Base-by-base conservation (phyloP, 208 protist species). In the Trypanosoma cruzi region DNA sequence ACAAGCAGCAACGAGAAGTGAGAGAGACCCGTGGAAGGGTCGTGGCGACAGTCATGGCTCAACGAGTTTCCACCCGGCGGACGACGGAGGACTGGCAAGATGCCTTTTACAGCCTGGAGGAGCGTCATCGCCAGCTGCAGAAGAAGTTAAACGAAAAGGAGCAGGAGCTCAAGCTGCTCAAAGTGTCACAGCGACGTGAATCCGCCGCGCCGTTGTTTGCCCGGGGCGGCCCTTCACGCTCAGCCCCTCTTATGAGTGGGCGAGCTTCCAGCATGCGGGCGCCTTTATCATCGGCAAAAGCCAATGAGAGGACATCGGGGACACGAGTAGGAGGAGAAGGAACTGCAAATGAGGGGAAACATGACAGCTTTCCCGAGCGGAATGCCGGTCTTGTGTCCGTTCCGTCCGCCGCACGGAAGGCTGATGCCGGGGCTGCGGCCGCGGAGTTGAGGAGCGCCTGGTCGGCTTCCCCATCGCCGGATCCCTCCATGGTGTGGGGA, bases 401-500 rank as follows among this genome's bases (percentile, higher is more conserved):
- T 11, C 71, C 84, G 0, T 85, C 89, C 4, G 68, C 62, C 24
- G 81, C 82, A 29, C 22, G 57, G 44, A 60, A 46, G 34, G 49
- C 42, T 31, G 68, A 73, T 59, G 31, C 58, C 31, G 66, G 42
- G 14, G 64, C 64, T 4, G 64, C 55, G 2, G 26, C 57, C 26
- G 40, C 44, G 24, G 68, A 66, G 36, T 34, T 58, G 68, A 22
- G 65, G 67, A 53, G 68, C 77, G 49, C 86, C 70, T 86, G 77
- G 73, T 28, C 71, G 52, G 75, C 52, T 22, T 44, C 76, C 32
- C 61, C 73, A 26, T 77, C 88, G 37, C 92, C 92, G 1, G 92
- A 97, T 65, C 92, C 89, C 0, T 75, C 84, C 1, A 89, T 97
- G 86, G 81, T 97, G 44, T 97, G 92, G 89, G 92, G 92, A 13